Conservation (phyloP, 140 eudicot genomes). For the Flaveria floridana region DNA sequence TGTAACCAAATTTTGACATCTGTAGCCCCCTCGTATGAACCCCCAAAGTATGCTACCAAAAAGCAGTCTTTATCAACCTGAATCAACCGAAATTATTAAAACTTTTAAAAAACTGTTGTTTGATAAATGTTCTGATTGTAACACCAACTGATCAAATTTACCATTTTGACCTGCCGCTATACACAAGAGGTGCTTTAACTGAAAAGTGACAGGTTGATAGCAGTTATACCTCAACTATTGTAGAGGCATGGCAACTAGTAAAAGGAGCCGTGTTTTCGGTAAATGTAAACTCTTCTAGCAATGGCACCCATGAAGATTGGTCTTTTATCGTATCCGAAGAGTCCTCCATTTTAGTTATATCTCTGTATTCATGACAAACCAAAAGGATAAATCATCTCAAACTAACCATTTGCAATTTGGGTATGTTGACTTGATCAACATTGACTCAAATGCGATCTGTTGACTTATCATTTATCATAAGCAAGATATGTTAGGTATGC, state of each 20-base stretch:
- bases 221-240: constrained; percentile 79
- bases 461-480: too few relatives aligned
- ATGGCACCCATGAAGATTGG: constrained; percentile 44
- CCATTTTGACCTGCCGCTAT: constrained; percentile 1
- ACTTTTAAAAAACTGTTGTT: not conserved
- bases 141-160: not conserved
- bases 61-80: constrained; percentile 75
- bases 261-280: constrained; percentile 63
- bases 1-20: constrained; percentile 96
- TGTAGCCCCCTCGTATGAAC: constrained; percentile 81
- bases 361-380: constrained; percentile 26
- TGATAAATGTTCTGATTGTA: not conserved
- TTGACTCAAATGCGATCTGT: not conserved
- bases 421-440: constrained; percentile 21
- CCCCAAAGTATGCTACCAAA: constrained; percentile 95
- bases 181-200: not conserved
- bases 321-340: constrained; percentile 23
- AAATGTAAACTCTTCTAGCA: constrained; percentile 75
- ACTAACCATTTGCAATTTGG: not conserved
- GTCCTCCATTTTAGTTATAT: constrained; percentile 27
- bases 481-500: too few relatives aligned
- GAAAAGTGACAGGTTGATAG: not conserved
- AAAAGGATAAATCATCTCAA: not conserved
- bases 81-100: constrained; percentile 22
- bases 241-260: constrained; percentile 91